Percentiles rank a stretch among this genome's conserved stretches.
phyloP scores from a whole-genome alignment of 352 stramenopile species.

The Phytopythium aichiense region DNA sequence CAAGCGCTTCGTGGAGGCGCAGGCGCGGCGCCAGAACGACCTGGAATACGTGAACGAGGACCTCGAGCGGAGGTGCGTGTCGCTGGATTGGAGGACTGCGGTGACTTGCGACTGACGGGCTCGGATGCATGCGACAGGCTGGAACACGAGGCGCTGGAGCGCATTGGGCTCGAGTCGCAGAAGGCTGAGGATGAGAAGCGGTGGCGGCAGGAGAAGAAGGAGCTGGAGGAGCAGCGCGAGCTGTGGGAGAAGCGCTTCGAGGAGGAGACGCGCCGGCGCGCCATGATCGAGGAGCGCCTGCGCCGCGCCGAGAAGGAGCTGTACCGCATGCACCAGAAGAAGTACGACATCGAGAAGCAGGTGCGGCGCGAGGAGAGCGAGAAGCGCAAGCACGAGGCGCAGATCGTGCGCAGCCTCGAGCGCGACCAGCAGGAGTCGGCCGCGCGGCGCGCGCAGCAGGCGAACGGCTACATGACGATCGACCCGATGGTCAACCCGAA shows the following conservation, averaged over 20 bases:
- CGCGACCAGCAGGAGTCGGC: constrained; percentile 52
- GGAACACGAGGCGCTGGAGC: constrained; percentile 80
- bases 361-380: constrained; percentile 81
- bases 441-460: constrained; percentile 24
- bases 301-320: constrained; percentile 83
- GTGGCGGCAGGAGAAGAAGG: constrained; percentile 61
- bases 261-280: constrained; percentile 64
- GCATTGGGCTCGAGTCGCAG: constrained; percentile 76
- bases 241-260: constrained; percentile 76
- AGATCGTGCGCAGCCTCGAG: constrained; percentile 80
- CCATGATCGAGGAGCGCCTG: constrained; percentile 73
- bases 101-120: neutral
- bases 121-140: constrained; percentile 17
- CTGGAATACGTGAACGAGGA: constrained; percentile 87
- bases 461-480: constrained; percentile 38
- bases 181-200: constrained; percentile 82
- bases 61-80: constrained; percentile 55
- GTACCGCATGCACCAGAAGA: constrained; percentile 89
- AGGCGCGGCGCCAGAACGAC: constrained; percentile 79
- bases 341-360: constrained; percentile 86
- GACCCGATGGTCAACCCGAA: constrained; percentile 81
- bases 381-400: constrained; percentile 80
- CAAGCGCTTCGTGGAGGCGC: constrained; percentile 80
- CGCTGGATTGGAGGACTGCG: neutral
- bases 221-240: constrained; percentile 54